phyloP scores from a whole-genome alignment of 768 basidiomycete species.

The Mycena floridula region DNA sequence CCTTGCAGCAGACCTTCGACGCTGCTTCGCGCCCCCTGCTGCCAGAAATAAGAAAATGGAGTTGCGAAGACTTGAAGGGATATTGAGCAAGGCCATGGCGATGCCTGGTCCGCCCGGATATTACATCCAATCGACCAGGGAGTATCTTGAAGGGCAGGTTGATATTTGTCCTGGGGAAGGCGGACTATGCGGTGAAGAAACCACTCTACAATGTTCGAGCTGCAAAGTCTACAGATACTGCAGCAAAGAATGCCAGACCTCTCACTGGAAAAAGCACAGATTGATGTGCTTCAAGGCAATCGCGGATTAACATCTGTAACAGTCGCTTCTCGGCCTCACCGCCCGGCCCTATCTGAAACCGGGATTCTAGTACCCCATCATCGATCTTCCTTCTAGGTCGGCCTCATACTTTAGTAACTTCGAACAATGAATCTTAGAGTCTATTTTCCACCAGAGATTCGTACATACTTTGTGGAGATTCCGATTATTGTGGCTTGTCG shows the following conservation, averaged over 20 bases:
- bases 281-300: slow-evolving; percentile 10
- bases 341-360: too few relatives aligned
- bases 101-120: slow-evolving; percentile 3
- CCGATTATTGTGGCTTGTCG: too few relatives aligned
- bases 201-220: slow-evolving; percentile 10
- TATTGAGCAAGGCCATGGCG: slow-evolving; percentile 1
- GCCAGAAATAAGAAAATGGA: slow-evolving; percentile 1
- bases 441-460: too few relatives aligned
- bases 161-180: slow-evolving; percentile 5
- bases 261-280: slow-evolving; percentile 16
- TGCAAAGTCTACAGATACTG: slow-evolving; percentile 15
- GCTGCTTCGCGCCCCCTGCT: neutral
- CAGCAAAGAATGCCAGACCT: slow-evolving; percentile 9
- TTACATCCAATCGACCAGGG: slow-evolving; percentile 6
- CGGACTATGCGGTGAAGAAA: slow-evolving; percentile 9
- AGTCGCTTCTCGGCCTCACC: too few relatives aligned
- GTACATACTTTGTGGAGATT: too few relatives aligned
- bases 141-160: slow-evolving; percentile 7
- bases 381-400: too few relatives aligned
- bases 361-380: too few relatives aligned
- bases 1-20: slow-evolving; percentile 4
- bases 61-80: slow-evolving; percentile 5
- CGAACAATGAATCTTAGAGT: too few relatives aligned
- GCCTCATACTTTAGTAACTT: too few relatives aligned
- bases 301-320: too few relatives aligned